Evolutionary conservation across 2,329 filamentous ascomycete genomes (phyloP), one percentile per base, ranked within the genome.

Genomic region (Sordariomycetes sp.): DNA sequence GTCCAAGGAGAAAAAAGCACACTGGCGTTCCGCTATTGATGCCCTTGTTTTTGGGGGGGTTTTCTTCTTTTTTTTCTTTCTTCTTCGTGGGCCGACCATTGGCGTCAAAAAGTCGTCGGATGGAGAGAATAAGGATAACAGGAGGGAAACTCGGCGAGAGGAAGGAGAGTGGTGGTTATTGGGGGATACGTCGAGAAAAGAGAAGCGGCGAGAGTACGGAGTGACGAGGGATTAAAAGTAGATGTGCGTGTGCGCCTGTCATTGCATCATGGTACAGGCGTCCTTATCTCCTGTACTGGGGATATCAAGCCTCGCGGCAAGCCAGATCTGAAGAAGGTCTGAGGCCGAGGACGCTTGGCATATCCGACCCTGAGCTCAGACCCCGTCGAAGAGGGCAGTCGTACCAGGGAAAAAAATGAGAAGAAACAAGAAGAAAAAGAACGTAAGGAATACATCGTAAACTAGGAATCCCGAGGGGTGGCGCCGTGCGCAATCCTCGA

Each of bases 241-340:
- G 20, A 58, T 43, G 58, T 54, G 40, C 43, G 52, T 55, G 53
- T 53, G 24, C 24, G 56, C 37, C 18, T 40, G 51, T 57, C 55
- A 40, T 57, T 46, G 55, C 55, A 51, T 58, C 56, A 46, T 51
- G 56, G 56, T 54, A 54, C 52, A 50, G 46, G 56, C 56, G 53
- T 58, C 51, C 56, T 35, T 32, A 58, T 53, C 35, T 53, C 56
- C 56, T 58, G 37, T 37, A 58, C 50, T 55, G 52, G 57, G n/a
- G 52, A 55, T 51, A 72, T 72, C 73, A 70, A 80, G 81, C 80
- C 79, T 84, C 76, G 80, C 79, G 79, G 80, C 79, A 80, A 79
- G 75, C 77, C 75, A 81, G 76, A 81, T 83, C 80, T 83, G 79
- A 73, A n/a, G 73, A 72, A 72, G 68, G 66, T 69, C 72, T 75